Conservation (phyloP, 2,329 filamentous ascomycete genomes). For the Clathrospora elynae region DNA sequence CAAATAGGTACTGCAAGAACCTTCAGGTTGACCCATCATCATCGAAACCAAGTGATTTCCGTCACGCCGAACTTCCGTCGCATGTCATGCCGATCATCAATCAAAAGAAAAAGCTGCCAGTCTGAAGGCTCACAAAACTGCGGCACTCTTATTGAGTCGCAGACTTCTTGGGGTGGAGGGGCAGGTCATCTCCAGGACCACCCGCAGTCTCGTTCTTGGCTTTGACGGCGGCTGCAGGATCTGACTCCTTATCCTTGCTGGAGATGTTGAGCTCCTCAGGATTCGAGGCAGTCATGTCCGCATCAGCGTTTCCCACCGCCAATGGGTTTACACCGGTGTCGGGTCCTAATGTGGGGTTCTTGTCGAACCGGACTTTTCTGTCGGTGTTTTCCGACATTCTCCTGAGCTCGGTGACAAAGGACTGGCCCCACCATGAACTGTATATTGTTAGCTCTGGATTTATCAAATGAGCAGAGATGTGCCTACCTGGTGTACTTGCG, state of each 20-base stretch:
- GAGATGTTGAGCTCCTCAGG: slow-evolving; percentile 3
- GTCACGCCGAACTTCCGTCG: slow-evolving; percentile 22
- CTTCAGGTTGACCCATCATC: slow-evolving; percentile 4
- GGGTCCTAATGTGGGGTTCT: slow-evolving; percentile 12
- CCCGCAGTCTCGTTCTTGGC: slow-evolving; percentile 6
- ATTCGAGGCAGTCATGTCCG: slow-evolving; percentile 5
- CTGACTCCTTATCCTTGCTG: slow-evolving; percentile 22
- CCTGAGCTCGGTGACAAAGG: slow-evolving; percentile 83
- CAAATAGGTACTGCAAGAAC: slow-evolving; percentile 7
- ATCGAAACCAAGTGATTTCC: slow-evolving; percentile 14
- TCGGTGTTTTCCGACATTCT: slow-evolving; percentile 61
- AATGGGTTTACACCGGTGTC: slow-evolving; percentile 9
- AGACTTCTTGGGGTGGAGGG: slow-evolving; percentile 18
- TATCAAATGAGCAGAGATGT: neutral
- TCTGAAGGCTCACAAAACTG: neutral
- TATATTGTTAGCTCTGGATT: slow-evolving; percentile 24
- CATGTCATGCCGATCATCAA: slow-evolving; percentile 16
- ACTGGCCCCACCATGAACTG: slow-evolving; percentile 92
- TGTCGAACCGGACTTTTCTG: slow-evolving; percentile 51
- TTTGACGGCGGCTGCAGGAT: slow-evolving; percentile 16
- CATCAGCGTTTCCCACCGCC: too few species aligned
- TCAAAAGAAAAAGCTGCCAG: slow-evolving; percentile 5
- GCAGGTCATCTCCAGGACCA: slow-evolving; percentile 11
- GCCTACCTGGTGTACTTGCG: slow-evolving; percentile 87
- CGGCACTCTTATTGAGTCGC: slow-evolving; percentile 6